Conservation (phyloP, 768 basidiomycete genomes). For the Phaffia australis region DNA sequence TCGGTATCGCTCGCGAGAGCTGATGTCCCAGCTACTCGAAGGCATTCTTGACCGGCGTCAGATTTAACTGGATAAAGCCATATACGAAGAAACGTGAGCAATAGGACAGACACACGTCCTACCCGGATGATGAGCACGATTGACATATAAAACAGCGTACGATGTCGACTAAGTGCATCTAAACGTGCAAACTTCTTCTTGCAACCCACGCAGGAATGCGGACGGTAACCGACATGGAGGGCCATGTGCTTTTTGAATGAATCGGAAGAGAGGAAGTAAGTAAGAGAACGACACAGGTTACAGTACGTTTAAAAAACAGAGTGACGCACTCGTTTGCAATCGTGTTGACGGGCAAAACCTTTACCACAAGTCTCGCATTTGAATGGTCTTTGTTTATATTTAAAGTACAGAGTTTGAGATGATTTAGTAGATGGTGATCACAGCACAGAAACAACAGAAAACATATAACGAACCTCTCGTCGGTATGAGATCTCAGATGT, state of each 20-base stretch:
- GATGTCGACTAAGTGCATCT: slow-evolving; percentile 87
- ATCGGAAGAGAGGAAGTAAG: slow-evolving; percentile 22
- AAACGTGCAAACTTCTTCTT: slow-evolving; percentile 85
- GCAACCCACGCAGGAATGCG: slow-evolving; percentile 88
- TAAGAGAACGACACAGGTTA: neutral
- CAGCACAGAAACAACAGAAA: too few species aligned
- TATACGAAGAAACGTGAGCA: slow-evolving; percentile 2
- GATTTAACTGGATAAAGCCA: slow-evolving; percentile 48
- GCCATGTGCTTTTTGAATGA: slow-evolving; percentile 95
- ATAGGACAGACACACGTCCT: slow-evolving; percentile 9
- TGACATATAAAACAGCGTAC: slow-evolving; percentile 45
- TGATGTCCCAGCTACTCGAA: slow-evolving; percentile 12
- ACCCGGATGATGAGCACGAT: neutral
- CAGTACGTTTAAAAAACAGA: neutral
- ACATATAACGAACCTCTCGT: slow-evolving; percentile 44
- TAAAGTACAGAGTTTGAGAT: too few species aligned
- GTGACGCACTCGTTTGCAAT: slow-evolving; percentile 44
- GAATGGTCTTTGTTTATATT: too few species aligned
- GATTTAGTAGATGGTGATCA: too few species aligned
- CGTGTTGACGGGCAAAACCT: slow-evolving; percentile 27
- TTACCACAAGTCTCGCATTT: slow-evolving; percentile 88
- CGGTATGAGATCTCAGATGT: slow-evolving; percentile 88
- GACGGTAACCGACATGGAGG: slow-evolving; percentile 80
- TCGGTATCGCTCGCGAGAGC: neutral
- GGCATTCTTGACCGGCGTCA: slow-evolving; percentile 70